phyloP scores from a whole-genome alignment of 805 yeast species.

The Diddensiella transvaalensis region DNA sequence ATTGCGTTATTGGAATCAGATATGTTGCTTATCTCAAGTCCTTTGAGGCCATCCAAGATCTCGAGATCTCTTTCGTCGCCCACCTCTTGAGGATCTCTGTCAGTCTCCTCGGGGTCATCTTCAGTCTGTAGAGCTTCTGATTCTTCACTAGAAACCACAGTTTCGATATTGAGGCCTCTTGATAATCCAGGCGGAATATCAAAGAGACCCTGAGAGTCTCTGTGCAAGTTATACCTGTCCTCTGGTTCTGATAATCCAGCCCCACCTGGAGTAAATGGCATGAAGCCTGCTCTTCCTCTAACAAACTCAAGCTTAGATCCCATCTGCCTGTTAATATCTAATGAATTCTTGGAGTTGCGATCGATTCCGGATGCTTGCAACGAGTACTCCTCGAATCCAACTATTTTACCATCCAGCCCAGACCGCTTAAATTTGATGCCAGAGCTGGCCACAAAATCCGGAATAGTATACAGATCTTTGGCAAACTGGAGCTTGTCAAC shows the following conservation, averaged over 20 bases:
- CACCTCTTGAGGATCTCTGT: slow-evolving; percentile 21
- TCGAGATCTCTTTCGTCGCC: slow-evolving; percentile 11
- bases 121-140: slow-evolving; percentile 18
- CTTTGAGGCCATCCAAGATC: slow-evolving; percentile 9
- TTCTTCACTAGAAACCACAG: slow-evolving; percentile 43
- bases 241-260: slow-evolving; percentile 31
- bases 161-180: slow-evolving; percentile 56
- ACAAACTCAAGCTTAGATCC: slow-evolving; percentile 59
- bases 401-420: slow-evolving; percentile 73
- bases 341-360: slow-evolving; percentile 63
- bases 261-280: slow-evolving; percentile 96
- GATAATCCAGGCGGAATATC: slow-evolving; percentile 79
- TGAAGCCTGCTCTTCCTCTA: slow-evolving; percentile 64
- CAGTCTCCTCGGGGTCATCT: slow-evolving; percentile 20
- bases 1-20: slow-evolving; percentile 28
- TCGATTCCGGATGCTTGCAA: slow-evolving; percentile 36
- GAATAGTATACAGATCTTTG: slow-evolving; percentile 50
- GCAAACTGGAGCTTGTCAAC: slow-evolving; percentile 38
- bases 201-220: slow-evolving; percentile 70
- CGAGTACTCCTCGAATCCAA: slow-evolving; percentile 60
- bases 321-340: slow-evolving; percentile 67
- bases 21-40: slow-evolving; percentile 14
- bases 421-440: slow-evolving; percentile 62
- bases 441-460: slow-evolving; percentile 61
- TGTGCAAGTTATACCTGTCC: slow-evolving; percentile 44